A percentile compares a stretch with the other conserved stretches of the same genome.
phyloP scores from a whole-genome alignment of 495 filamentous ascomycete species.

The Platismatia glauca region DNA sequence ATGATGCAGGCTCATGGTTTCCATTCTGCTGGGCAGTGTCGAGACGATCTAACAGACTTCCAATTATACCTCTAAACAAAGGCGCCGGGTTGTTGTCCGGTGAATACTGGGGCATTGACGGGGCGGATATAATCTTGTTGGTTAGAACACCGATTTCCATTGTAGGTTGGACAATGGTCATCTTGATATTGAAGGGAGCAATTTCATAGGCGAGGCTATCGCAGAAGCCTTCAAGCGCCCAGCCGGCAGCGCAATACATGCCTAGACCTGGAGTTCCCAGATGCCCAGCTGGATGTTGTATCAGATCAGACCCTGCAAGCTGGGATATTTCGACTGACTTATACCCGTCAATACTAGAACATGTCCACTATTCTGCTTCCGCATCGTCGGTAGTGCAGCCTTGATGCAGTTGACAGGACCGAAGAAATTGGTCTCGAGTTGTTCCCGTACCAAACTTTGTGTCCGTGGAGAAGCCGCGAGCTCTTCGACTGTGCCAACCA shows the following conservation, averaged over 20 bases:
- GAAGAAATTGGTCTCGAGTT: slow-evolving; percentile 96
- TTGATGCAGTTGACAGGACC: slow-evolving; percentile 94
- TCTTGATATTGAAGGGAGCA: slow-evolving; percentile 92
- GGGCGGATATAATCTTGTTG: slow-evolving; percentile 75
- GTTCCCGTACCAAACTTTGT: slow-evolving; percentile 69
- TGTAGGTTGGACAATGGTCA: slow-evolving; percentile 88
- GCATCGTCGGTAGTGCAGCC: slow-evolving; percentile 70
- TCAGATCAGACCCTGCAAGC: background rate
- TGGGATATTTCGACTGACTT: slow-evolving; percentile 37
- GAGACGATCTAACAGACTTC: slow-evolving; percentile 56
- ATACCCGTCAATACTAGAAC: slow-evolving; percentile 85
- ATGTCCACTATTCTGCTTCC: slow-evolving; percentile 72
- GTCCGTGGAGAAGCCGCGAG: slow-evolving; percentile 64
- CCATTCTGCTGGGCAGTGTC: slow-evolving; percentile 32
- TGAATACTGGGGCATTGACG: slow-evolving; percentile 64
- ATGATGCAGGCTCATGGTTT: slow-evolving; percentile 22
- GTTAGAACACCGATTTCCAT: slow-evolving; percentile 76
- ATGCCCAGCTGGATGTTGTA: slow-evolving; percentile 52
- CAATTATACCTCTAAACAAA: slow-evolving; percentile 68
- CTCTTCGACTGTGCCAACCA: slow-evolving; percentile 89
- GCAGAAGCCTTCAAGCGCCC: slow-evolving; percentile 97
- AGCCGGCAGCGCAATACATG: slow-evolving; percentile 84
- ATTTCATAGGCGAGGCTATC: slow-evolving; percentile 91
- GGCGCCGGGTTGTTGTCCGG: slow-evolving; percentile 68
- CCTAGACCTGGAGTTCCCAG: slow-evolving; percentile 87